Evolutionary conservation across 305 asterid genomes (phyloP), one percentile per base, ranked within the genome.

Genomic region (Fraxinus dipetala): DNA sequence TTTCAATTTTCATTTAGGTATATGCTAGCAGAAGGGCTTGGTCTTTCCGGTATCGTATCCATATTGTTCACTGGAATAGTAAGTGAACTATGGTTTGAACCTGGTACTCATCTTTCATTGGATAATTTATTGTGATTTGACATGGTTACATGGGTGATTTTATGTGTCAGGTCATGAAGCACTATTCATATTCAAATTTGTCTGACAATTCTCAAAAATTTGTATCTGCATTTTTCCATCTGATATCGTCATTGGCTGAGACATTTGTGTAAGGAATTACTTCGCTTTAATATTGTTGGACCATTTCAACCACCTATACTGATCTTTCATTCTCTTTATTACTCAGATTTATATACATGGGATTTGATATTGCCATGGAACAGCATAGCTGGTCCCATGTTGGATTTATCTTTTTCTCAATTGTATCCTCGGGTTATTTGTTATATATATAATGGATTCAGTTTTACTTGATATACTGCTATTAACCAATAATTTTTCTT

Each of bases 21-120:
- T 85, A 96, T 96, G 98, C 89, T 96, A 84, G 97, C 99, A 7
- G 99, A 96, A 93, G 99, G 99, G 82, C 94, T 94, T 86, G 98
- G 99, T 85, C 95, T 96, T 70, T 96, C 99, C 76, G 99, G 99
- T 73, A 96, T 96, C 36, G 98, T 96, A 24, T 96, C 99, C 35
- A 96, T 96, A 86, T 83, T 96, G 86, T 96, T 96, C 93, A 96
- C 99, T 75, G 99, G 99, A 91, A 95, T 96, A 76, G 98, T 96
- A 89, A 92, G 98, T 92, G 81, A 83, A 48, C 56, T 72, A 38
- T 78, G 63, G 22, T 79, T 85, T 76, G 78, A 77, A 34, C 61
- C 34, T 56, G 69, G 51, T 35, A 28, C 70, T 85, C 82, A 28
- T 56, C 72, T 72, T 86, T 79, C 59, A 30, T 81, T 74, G 79